These are phyloP conservation scores for Leccinum fibrillosum DNA, from an alignment of 768 basidiomycete genomes.

Conservation along the genomic window DNA sequence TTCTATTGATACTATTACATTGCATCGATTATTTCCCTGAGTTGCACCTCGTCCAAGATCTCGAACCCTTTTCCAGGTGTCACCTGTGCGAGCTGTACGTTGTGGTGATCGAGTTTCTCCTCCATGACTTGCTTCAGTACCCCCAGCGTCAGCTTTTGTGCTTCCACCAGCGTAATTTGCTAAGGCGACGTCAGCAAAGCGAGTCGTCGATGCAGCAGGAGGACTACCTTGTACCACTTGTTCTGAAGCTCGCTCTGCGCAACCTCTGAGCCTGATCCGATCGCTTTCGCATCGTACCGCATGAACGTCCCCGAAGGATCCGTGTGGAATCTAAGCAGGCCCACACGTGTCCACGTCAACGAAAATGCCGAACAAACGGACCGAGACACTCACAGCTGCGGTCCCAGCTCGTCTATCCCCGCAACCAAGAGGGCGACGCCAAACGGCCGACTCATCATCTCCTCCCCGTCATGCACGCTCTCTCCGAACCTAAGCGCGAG, in stretches of 20 bases:
- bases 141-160: slow-evolving; percentile 78
- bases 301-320: slow-evolving; percentile 98
- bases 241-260: slow-evolving; percentile 97
- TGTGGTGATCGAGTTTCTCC: slow-evolving; percentile 98
- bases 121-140: slow-evolving; percentile 99
- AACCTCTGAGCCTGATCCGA: slow-evolving; percentile 96
- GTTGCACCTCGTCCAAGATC: slow-evolving; percentile 75
- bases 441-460: slow-evolving; percentile 99
- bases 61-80: slow-evolving; percentile 80
- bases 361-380: too few relatives aligned
- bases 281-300: slow-evolving; percentile 96
- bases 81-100: slow-evolving; percentile 97
- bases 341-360: slow-evolving; percentile 1
- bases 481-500: slow-evolving; percentile 95
- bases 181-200: slow-evolving; percentile 32
- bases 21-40: slow-evolving; percentile 83
- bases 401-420: slow-evolving; percentile 94
- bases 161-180: slow-evolving; percentile 91
- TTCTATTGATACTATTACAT: slow-evolving; percentile 48
- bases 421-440: slow-evolving; percentile 97
- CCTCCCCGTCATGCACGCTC: slow-evolving; percentile 98
- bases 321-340: slow-evolving; percentile 78
- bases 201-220: background rate
- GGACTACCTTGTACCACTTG: slow-evolving; percentile 86
- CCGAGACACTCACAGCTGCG: slow-evolving; percentile 75